These are phyloP conservation scores for Tuctoria greenei DNA, from an alignment of 176 grass and related monocot genomes.

Conservation along the genomic window DNA sequence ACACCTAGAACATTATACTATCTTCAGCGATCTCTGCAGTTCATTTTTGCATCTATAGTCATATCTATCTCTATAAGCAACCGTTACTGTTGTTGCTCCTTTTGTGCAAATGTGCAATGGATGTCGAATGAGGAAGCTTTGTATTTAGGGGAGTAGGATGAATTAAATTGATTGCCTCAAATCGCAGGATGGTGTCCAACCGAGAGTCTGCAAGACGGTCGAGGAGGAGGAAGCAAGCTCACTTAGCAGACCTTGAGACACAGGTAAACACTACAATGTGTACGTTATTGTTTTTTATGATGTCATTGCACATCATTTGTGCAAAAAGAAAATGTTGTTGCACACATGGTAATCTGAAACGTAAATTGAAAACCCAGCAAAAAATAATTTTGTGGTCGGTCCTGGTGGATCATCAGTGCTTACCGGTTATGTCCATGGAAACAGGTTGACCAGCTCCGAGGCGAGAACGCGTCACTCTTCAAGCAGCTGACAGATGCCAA, in stretches of 20 bases:
- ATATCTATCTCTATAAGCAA: background rate
- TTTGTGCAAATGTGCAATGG: too few relatives aligned
- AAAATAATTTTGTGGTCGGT: background rate
- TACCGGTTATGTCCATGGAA: background rate
- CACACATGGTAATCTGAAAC: too few relatives aligned
- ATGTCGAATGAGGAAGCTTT: background rate
- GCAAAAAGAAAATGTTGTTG: background rate
- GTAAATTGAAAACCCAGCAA: too few relatives aligned
- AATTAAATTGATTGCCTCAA: background rate
- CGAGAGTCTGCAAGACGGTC: conserved; percentile 85
- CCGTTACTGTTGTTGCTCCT: background rate
- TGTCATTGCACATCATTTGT: background rate
- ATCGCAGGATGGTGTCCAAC: conserved; percentile 85
- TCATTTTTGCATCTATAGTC: background rate
- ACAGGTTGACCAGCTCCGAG: conserved; percentile 78
- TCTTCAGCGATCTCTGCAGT: background rate
- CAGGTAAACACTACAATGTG: conserved; percentile 42
- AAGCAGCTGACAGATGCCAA: conserved; percentile 82
- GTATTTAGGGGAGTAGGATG: background rate
- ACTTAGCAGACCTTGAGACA: conserved; percentile 70
- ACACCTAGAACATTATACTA: conserved; percentile 12
- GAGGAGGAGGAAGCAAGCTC: conserved; percentile 93
- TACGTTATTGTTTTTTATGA: background rate
- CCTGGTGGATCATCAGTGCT: background rate
- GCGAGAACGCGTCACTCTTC: conserved; percentile 66